Base-by-base conservation (phyloP, 2,329 filamentous ascomycete genomes). In the Penicillium expansum region DNA sequence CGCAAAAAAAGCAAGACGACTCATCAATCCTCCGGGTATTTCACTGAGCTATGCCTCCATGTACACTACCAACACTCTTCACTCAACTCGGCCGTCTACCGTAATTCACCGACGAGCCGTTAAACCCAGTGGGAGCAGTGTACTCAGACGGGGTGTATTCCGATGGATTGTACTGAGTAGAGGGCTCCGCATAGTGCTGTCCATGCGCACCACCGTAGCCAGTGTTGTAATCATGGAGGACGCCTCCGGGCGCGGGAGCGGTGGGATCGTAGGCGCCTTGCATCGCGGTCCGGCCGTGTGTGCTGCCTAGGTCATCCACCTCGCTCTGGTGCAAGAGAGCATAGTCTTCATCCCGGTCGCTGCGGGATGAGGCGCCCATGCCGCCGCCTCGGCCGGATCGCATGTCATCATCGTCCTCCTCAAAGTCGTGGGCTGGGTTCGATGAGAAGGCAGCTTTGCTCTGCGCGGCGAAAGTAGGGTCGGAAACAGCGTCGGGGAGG, bases 341-440 rank as follows among this genome's bases (percentile, higher is more conserved):
- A 58, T 83, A 82, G 60, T 83, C 80, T 49, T 81, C 76, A 48
- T 80, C 77, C 35, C 75, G 76, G 37, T 75, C 72, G 44, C 74
- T 71, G 56, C 74, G 74, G 48, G 65, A 74, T 52, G 68, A 76
- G 53, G 62, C 75, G 67, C 69, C 69, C 77, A 80, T 69, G 32
- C 68, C 70, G 27, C 67, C 69, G 27, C 58, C 68, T 24, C 74
- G 70, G 14, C 73, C 76, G 27, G 72, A 75, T 33, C 75, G 70
- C 62, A 78, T 77, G 54, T 79, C 77, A 22, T 75, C 74, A 38
- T 76, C 74, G 48, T 79, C 77, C 37, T 77, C 76, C 41, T 76
- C 74, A 50, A 78, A 74, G 57, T 80, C 77, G 35, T 76, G 72
- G 32, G 70, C 74, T 13, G 77, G 75, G 57, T 77, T 79, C 9